Evolutionary conservation across 805 yeast species (phyloP), one percentile per base, ranked within the genome.

Genomic region (Saccharomyces jurei): DNA sequence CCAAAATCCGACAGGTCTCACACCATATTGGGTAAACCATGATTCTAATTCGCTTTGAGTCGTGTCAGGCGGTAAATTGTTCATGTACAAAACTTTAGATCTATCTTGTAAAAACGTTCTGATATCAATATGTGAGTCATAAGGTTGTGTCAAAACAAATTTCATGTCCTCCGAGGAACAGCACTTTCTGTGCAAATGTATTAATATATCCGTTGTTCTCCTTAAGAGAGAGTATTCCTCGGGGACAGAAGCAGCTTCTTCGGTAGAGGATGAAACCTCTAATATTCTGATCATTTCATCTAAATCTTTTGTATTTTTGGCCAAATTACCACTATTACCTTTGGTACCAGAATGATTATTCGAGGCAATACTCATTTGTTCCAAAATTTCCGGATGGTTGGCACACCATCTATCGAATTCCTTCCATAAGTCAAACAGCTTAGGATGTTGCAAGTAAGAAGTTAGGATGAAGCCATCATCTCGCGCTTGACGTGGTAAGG

Each of bases 1-100:
- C 96, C 97, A 89, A 67, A 89, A 88, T 11, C 96, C 94, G 51
- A 87, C 78, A 1, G 96, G 96, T 51, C 91, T 77, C 1, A 89
- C 86, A 2, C 96, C 96, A 67, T 80, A 85, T 66, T 87, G 94
- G 3, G 89, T 82, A 67, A 89, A 90, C 96, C 97, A 91, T 31
- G 86, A 77, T 72, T 90, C 97, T 50, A 90, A 75, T 70, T 91
- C 97, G 51, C 89, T 79, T 70, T 91, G 97, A 1, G 96, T 91
- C 5, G 92, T 87, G 63, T 90, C 97, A 27, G 76, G 75, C 2
- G 96, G 91, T 59, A 91, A 72, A 68, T 89, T 89, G n/a, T 86
- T 77, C 70, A 90, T 73, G 67, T 83, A 88, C 52, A 90, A 68
- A n/a, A 89, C 87, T 63, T 83, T 84, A 2, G 96, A 87, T 54